Evolutionary conservation across 1,139 yeast species (phyloP).

Genomic region (Debaryomyces subglobosus): DNA sequence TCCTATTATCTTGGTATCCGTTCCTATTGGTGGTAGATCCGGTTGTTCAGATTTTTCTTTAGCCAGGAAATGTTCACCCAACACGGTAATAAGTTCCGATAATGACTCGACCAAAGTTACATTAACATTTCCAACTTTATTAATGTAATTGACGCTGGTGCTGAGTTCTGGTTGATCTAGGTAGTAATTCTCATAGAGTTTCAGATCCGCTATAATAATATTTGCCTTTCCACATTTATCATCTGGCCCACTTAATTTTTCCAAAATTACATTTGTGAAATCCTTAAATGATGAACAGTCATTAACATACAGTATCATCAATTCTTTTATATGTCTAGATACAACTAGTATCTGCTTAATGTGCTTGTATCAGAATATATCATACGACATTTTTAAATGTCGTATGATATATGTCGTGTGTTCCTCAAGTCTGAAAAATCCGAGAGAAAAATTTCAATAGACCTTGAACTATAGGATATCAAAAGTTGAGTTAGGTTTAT

Average conservation of each 20-base stretch:
- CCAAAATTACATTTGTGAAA: slow-evolving; percentile 1
- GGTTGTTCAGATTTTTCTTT: neutral
- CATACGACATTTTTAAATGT: slow-evolving; percentile 6
- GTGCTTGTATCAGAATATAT: slow-evolving; percentile 36
- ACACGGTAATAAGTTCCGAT: slow-evolving; percentile 10
- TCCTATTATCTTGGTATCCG: slow-evolving; percentile 9
- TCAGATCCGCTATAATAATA: slow-evolving; percentile 14
- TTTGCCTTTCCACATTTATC: neutral
- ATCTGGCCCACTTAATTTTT: neutral
- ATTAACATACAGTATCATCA: slow-evolving; percentile 46
- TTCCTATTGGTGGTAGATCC: neutral
- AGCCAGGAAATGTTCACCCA: slow-evolving; percentile 1
- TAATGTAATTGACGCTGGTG: slow-evolving; percentile 8
- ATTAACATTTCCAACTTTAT: slow-evolving; percentile 7
- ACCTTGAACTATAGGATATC: neutral
- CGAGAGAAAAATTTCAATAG: slow-evolving; percentile 7
- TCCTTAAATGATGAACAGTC: slow-evolving; percentile 7
- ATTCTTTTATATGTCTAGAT: slow-evolving; percentile 38
- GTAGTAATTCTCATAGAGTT: slow-evolving; percentile 5
- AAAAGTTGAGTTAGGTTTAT: neutral
- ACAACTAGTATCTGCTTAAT: slow-evolving; percentile 36
- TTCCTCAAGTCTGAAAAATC: neutral
- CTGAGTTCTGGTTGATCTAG: neutral
- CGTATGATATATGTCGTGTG: slow-evolving; percentile 1
- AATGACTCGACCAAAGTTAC: slow-evolving; percentile 14